Base-by-base conservation (phyloP, 1,284 basidiomycete species). In the Apiotrichum gamsii region DNA sequence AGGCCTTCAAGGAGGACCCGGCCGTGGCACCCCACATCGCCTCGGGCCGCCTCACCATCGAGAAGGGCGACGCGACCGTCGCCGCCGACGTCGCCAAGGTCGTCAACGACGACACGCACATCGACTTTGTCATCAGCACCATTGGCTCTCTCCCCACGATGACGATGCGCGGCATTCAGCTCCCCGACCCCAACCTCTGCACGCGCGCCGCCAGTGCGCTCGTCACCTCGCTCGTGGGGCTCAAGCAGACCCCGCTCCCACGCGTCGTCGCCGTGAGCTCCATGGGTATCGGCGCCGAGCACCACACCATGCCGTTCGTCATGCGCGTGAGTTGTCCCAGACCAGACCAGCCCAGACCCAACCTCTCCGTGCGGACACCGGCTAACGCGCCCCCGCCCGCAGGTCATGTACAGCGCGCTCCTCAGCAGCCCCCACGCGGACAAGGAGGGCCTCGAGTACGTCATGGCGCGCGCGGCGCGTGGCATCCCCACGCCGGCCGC, bases 281-380 rank as follows among this genome's bases (percentile, higher is more conserved):
- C 2, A 65, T 65, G 62, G 62, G 61, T 9, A 55, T 65, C 13
- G 59, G 57, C 13, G 43, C 52, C 5, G 52, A 54, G 35, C 61
- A 61, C 41, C 16, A 54, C 13, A 36, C 36, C 39, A 57, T 61
- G 52, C 61, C 61, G 1, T 38, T 55, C 3, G 30, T 43, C 4
- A 33, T 56, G 37, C 44, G 54, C 19, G 61, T 62, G 41, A 52
- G 62, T 54, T 8, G 8, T 3, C 11, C 15, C 28, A n/a, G 19
- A 8, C 5, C 39, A 4, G 20, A 18, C 23, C 29, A 36, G 5
- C 2, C n/a, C 16, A 16, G 15, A 24, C n/a, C n/a, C 13, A 15
- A 14, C 39, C 30, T 43, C 21, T 1, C 28, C 15, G 8, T 19
- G n/a, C 32, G n/a, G 6, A 4, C 32, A 5, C 15, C 32, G 8